Evolutionary conservation across 306 rosid genomes (phyloP).

Genomic region (Sindora glabra): DNA sequence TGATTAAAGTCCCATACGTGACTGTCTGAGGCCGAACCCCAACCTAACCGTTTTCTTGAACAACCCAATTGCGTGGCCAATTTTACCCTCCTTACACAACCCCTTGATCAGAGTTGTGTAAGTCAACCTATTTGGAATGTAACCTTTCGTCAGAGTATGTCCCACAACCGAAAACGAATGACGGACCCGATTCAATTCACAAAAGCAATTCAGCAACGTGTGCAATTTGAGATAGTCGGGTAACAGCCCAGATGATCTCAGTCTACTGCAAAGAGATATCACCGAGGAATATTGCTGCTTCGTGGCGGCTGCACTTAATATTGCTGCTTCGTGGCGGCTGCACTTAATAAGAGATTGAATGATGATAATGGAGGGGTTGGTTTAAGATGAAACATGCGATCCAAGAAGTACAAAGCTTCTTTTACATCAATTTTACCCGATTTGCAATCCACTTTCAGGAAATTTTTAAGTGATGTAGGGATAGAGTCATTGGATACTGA

Average conservation of each 20-base stretch:
- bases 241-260: conserved; percentile 12
- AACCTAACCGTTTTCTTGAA: conserved; percentile 23
- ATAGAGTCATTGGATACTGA: neutral
- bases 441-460: conserved; percentile 21
- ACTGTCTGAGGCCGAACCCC: conserved; percentile 24
- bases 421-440: conserved; percentile 1
- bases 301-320: conserved; percentile 30
- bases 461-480: conserved; percentile 1
- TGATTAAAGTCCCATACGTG: conserved; percentile 27
- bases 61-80: conserved; percentile 18
- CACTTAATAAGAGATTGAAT: conserved; percentile 29
- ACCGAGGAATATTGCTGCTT: conserved; percentile 29
- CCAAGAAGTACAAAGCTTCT: conserved; percentile 20
- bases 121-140: conserved; percentile 17
- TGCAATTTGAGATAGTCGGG: conserved; percentile 16
- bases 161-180: conserved; percentile 29
- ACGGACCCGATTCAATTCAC: conserved; percentile 14
- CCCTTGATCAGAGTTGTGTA: conserved; percentile 34
- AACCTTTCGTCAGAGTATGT: conserved; percentile 25
- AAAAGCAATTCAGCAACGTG: conserved; percentile 36
- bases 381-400: conserved; percentile 25
- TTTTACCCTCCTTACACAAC: conserved; percentile 31
- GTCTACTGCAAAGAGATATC: conserved; percentile 6
- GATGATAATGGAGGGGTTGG: conserved; percentile 28
- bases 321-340: conserved; percentile 31